Percentiles rank a stretch among this genome's conserved stretches.
Evolutionary conservation across 2,329 filamentous ascomycete species (phyloP).

Genomic region (Trichoderma lentiforme): DNA sequence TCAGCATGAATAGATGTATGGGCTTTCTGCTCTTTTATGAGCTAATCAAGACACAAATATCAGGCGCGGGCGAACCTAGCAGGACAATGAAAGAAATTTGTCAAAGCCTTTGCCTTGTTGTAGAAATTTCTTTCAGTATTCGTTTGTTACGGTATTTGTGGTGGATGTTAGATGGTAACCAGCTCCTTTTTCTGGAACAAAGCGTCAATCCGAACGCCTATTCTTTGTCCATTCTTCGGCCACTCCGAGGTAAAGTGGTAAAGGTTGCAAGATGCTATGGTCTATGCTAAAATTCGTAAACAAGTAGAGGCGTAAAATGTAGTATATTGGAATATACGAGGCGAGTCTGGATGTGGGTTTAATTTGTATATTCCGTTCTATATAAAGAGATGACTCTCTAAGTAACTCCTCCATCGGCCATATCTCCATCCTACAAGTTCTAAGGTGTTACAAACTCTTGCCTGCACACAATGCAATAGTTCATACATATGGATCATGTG

Average conservation of each 20-base stretch:
- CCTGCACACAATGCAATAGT: neutral
- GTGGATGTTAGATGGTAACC: neutral
- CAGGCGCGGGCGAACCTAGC: neutral
- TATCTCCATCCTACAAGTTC: neutral
- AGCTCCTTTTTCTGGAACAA: neutral
- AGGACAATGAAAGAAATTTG: neutral
- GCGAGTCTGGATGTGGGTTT: neutral
- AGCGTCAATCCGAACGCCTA: neutral
- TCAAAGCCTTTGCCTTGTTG: neutral
- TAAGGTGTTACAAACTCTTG: neutral
- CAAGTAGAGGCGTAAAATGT: neutral
- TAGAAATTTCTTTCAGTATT: neutral
- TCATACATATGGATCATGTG: neutral
- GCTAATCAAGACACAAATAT: neutral
- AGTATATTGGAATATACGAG: neutral
- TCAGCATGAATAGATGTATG: neutral
- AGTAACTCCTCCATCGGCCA: neutral
- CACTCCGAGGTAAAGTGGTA: neutral
- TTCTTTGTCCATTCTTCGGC: neutral
- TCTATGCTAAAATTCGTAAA: neutral
- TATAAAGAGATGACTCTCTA: neutral
- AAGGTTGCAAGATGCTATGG: neutral
- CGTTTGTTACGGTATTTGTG: neutral
- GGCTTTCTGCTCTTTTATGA: neutral
- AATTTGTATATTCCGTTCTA: neutral